Evolutionary conservation across 1,284 basidiomycete species (phyloP), one percentile per base, ranked within the genome.

Genomic region (Baeospora myosura): DNA sequence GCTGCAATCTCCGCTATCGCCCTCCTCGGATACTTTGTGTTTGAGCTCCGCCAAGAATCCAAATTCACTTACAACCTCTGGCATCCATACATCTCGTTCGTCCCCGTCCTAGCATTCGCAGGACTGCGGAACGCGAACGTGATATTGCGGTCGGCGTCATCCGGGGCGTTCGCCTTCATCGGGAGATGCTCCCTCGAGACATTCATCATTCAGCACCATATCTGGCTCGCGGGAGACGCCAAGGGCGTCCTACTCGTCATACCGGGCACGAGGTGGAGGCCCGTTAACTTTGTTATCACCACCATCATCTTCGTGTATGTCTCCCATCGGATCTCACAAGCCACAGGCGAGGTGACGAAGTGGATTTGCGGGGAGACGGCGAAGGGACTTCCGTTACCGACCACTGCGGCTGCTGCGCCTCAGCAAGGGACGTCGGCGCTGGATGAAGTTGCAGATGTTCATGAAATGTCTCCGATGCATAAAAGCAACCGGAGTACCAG

Each of bases 161-260:
- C 81, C 7, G 68, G 67, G 22, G 63, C 78, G 16, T 93, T 91
- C 63, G 78, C 78, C 29, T 90, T 87, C 60, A 73, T 93, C 43
- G 90, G 90, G 31, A 77, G 71, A 55, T 88, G 85, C 60, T 88
- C 85, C 4, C 70, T 92, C 34, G 88, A 92, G 61, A 84, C 87
- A 0, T 92, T 90, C 59, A 85, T 93, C 55, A 77, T 92, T 49
- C 88, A 94, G 58, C 93, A 84, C 63, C 90, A 94, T 60, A 69
- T 90, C 39, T 93, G 89, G 86, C 71, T 94, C 28, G 89, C 86
- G 0, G 86, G 76, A 3, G 90, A 94, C 56, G 90, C 87, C 14
- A 88, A 88, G 57, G 88, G 87, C 14, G 71, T 93, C 48, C 70
- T 94, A 26, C 64, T 91, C 40, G 74, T 93, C 38, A 64, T 93